A percentile compares a stretch with the other conserved stretches of the same genome.
These are phyloP conservation scores for Choanephora cucurbitarum DNA, from an alignment of 371 early-diverging fungal genomes.

Conservation along the genomic window DNA sequence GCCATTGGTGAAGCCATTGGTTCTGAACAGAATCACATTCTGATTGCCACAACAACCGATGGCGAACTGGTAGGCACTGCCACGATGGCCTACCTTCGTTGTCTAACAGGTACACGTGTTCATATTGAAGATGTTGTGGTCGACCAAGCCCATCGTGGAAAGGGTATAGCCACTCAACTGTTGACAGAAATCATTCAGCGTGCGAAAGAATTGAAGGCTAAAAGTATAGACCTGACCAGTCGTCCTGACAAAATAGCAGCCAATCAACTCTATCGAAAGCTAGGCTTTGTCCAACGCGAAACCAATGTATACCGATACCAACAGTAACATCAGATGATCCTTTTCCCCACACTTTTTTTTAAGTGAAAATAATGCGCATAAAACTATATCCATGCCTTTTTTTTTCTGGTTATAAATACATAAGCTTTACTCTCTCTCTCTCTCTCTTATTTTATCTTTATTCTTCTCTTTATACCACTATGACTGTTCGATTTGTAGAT, in stretches of 20 bases:
- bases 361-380: neutral
- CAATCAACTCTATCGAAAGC: constrained; percentile 43
- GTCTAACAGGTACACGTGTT: constrained; percentile 43
- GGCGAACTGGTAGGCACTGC: constrained; percentile 31
- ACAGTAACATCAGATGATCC: neutral
- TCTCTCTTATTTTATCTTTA: constrained; percentile 6
- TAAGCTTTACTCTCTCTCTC: constrained; percentile 1
- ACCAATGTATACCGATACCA: constrained; percentile 47
- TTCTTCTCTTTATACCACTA: too few relatives aligned
- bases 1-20: constrained; percentile 17
- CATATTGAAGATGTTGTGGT: constrained; percentile 55
- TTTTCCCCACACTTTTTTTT: neutral
- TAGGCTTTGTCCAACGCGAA: constrained; percentile 48
- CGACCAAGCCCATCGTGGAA: constrained; percentile 22
- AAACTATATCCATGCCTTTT: neutral
- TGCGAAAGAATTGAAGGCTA: constrained; percentile 27
- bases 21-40: constrained; percentile 25
- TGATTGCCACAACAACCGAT: constrained; percentile 19
- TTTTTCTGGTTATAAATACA: constrained; percentile 8
- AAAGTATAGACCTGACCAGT: constrained; percentile 48
- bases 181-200: constrained; percentile 35
- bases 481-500: constrained; percentile 14
- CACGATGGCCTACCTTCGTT: constrained; percentile 30
- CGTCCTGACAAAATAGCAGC: constrained; percentile 47
- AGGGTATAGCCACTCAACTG: constrained; percentile 35